Base-by-base conservation (phyloP, 768 basidiomycete genomes). In the Rhodosporidiobolus sp. region DNA sequence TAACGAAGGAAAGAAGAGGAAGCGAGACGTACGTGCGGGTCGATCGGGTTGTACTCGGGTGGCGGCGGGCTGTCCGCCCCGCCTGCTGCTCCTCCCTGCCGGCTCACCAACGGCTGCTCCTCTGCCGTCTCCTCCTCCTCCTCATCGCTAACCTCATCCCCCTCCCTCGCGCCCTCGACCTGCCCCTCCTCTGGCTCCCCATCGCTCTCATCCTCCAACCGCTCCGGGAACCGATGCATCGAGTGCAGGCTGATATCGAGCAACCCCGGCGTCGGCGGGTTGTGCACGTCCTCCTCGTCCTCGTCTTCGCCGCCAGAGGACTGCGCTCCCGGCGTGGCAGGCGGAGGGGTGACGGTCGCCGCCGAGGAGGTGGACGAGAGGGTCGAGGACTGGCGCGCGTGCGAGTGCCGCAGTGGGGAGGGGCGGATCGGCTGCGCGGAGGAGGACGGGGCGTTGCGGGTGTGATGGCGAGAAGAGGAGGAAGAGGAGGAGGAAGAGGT, bases 321-420 rank as follows among this genome's bases (percentile, higher is more conserved):
- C 19, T 89, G 76, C 89, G 38, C 7, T 9, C n/a, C 38, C 16
- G 49, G 14, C 20, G 8, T n/a, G 26, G 34, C 43, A n/a, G 4
- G 45, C 20, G 89, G n/a, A 89, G 90, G 12, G 89, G 84, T 58
- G 19, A 7, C 28, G 22, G 52, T 52, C 19, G 63, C n/a, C 34
- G 63, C 34, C 11, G 57, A 22, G 12, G 62, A 52, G 2, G 45
- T 32, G 28, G 72, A 59, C 19, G 67, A 52, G 22, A 32, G 32
- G 28, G 38, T 56, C 22, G 69, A 63, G 34, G 72, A 32, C 34
- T 60, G 68, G n/a, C 50, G 72, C 43, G 35, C 54, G 70, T 67
- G 65, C 34, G 17, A 83, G 84, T 79, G 79, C 86, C 17, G 80
- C 84, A 22, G 88, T 86, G 43, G 87, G 85, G 52, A 85, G 79